These are phyloP conservation scores for Rubroshorea leprosula DNA, from an alignment of 345 rosid species.

Conservation along the genomic window DNA sequence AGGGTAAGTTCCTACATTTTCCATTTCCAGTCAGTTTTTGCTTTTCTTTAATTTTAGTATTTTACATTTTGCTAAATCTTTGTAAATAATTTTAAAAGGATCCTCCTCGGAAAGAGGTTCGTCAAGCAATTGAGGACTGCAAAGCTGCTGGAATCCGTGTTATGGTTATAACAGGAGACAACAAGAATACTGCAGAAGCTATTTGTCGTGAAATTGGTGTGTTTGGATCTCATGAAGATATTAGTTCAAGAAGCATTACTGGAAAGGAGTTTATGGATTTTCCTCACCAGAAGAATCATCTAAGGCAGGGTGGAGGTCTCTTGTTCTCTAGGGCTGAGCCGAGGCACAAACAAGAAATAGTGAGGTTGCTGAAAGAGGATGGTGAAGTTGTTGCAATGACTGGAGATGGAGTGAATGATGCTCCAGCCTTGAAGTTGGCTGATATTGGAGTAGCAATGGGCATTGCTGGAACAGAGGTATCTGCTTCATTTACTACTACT, in stretches of 20 bases:
- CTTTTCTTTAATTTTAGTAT: slow-evolving; percentile 5
- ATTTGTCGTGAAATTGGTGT: slow-evolving; percentile 95
- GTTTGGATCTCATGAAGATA: slow-evolving; percentile 59
- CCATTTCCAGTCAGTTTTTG: not conserved
- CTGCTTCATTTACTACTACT: not conserved
- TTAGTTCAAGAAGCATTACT: slow-evolving; percentile 63
- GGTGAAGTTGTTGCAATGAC: slow-evolving; percentile 99
- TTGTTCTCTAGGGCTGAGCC: slow-evolving; percentile 98
- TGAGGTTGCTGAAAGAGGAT: slow-evolving; percentile 88
- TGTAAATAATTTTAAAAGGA: slow-evolving; percentile 42
- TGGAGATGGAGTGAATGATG: slow-evolving; percentile 98
- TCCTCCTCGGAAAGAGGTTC: slow-evolving; percentile 95
- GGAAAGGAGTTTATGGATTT: slow-evolving; percentile 74
- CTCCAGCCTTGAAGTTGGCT: slow-evolving; percentile 95
- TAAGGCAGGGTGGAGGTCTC: slow-evolving; percentile 73
- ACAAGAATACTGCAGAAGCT: slow-evolving; percentile 92
- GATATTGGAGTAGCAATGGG: slow-evolving; percentile 99
- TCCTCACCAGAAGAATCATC: slow-evolving; percentile 45
- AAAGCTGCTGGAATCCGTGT: slow-evolving; percentile 94
- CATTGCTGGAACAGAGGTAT: slow-evolving; percentile 91
- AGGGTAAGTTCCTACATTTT: slow-evolving; percentile 45
- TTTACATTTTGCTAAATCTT: slow-evolving; percentile 12
- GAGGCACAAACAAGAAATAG: slow-evolving; percentile 95
- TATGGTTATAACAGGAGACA: slow-evolving; percentile 96
- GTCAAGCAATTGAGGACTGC: slow-evolving; percentile 93